These are phyloP conservation scores for Saccharomyces hybrid DNA, from an alignment of 1,139 yeast genomes.

Conservation along the genomic window DNA sequence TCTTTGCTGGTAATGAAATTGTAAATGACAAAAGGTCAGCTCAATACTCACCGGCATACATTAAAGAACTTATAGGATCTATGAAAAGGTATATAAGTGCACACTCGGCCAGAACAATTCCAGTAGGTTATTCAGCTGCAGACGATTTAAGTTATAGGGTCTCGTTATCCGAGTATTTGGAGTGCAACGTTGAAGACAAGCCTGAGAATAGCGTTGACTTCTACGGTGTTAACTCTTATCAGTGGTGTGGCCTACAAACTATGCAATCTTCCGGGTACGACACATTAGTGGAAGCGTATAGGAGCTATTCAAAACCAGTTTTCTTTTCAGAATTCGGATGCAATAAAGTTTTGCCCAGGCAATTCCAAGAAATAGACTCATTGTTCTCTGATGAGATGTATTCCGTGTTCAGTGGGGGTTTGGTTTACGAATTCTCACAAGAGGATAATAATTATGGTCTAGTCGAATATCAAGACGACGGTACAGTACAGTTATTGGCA, in stretches of 20 bases:
- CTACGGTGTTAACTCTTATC: slow-evolving; percentile 91
- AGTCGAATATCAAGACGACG: slow-evolving; percentile 52
- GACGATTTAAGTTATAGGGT: slow-evolving; percentile 75
- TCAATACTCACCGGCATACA: slow-evolving; percentile 53
- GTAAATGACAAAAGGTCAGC: slow-evolving; percentile 78
- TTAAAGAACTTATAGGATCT: slow-evolving; percentile 75
- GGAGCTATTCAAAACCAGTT: slow-evolving; percentile 63
- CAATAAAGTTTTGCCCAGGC: slow-evolving; percentile 72
- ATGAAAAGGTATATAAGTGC: slow-evolving; percentile 59
- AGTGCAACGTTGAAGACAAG: slow-evolving; percentile 54
- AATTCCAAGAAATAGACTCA: slow-evolving; percentile 68
- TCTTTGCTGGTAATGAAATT: slow-evolving; percentile 91
- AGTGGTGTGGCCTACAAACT: slow-evolving; percentile 93
- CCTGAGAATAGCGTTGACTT: slow-evolving; percentile 64
- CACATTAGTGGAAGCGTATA: slow-evolving; percentile 62
- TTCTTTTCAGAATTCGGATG: slow-evolving; percentile 93
- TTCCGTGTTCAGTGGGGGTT: slow-evolving; percentile 80
- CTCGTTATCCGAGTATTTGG: slow-evolving; percentile 71
- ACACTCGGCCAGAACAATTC: slow-evolving; percentile 59
- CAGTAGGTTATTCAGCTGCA: slow-evolving; percentile 95
- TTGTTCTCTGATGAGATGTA: slow-evolving; percentile 71
- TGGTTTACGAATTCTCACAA: slow-evolving; percentile 85
- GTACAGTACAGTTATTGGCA: slow-evolving; percentile 45
- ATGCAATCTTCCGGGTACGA: slow-evolving; percentile 78
- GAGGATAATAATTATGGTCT: slow-evolving; percentile 86